phyloP scores from a whole-genome alignment of 2,329 filamentous ascomycete species.

The Albifimbria verrucaria region DNA sequence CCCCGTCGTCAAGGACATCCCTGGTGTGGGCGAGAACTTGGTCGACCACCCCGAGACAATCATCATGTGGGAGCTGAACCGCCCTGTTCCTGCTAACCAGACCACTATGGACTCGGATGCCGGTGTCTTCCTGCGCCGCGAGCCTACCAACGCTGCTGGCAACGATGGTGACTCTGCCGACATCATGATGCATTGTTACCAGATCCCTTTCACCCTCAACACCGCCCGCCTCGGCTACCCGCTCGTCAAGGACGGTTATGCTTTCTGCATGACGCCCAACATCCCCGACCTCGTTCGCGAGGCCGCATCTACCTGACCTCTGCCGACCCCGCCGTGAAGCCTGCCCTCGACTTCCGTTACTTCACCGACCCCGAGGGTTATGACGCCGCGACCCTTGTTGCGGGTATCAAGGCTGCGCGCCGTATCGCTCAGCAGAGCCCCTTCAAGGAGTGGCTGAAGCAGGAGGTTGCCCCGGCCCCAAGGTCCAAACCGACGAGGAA shows the following conservation, averaged over 20 bases:
- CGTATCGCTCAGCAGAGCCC: slow-evolving; percentile 71
- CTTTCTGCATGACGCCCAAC: slow-evolving; percentile 92
- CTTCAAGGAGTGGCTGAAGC: slow-evolving; percentile 80
- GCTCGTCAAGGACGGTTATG: slow-evolving; percentile 63
- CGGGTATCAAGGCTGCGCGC: slow-evolving; percentile 74
- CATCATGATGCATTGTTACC: slow-evolving; percentile 96
- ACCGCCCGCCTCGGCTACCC: slow-evolving; percentile 74
- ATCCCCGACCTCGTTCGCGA: slow-evolving; percentile 79
- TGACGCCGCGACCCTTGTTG: slow-evolving; percentile 77
- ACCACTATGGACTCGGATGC: slow-evolving; percentile 91
- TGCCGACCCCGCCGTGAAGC: slow-evolving; percentile 71
- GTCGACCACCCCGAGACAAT: slow-evolving; percentile 59
- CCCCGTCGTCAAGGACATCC: slow-evolving; percentile 52
- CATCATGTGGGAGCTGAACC: slow-evolving; percentile 74
- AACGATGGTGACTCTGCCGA: slow-evolving; percentile 76
- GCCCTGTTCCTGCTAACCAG: slow-evolving; percentile 70
- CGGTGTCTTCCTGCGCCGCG: slow-evolving; percentile 81
- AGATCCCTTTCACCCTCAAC: slow-evolving; percentile 89
- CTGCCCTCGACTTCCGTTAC: slow-evolving; percentile 83
- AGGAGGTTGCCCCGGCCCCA: slow-evolving; percentile 73
- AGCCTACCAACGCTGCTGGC: slow-evolving; percentile 62
- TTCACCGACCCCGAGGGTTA: slow-evolving; percentile 85
- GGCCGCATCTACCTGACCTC: slow-evolving; percentile 77
- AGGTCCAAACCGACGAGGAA: slow-evolving; percentile 72
- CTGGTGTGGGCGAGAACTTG: slow-evolving; percentile 59